Conservation (phyloP, 1,139 yeast genomes). For the Debaryomyces udenii region DNA sequence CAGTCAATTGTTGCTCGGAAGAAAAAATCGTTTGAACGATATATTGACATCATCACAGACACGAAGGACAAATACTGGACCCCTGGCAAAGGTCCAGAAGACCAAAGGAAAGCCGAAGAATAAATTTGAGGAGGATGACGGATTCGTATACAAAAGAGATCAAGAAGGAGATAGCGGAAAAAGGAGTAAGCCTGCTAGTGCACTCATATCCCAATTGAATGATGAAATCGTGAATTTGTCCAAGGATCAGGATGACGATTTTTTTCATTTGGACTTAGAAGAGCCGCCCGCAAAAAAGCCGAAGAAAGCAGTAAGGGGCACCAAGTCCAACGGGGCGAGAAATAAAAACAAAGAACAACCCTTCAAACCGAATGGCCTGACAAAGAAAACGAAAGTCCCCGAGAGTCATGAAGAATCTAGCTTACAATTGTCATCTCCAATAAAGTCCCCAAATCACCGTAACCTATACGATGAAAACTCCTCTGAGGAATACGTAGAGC, state of each 20-base stretch:
- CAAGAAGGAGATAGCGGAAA: slow-evolving; percentile 19
- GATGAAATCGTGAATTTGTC: slow-evolving; percentile 26
- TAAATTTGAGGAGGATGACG: slow-evolving; percentile 48
- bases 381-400: slow-evolving; percentile 5
- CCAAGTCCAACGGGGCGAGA: slow-evolving; percentile 1
- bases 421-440: slow-evolving; percentile 30
- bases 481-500: slow-evolving; percentile 33
- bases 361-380: not conserved
- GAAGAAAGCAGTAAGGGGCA: not conserved
- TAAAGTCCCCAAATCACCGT: slow-evolving; percentile 21
- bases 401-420: slow-evolving; percentile 16
- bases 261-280: slow-evolving; percentile 17
- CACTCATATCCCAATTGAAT: slow-evolving; percentile 31
- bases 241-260: slow-evolving; percentile 18
- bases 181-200: slow-evolving; percentile 24
- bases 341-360: not conserved
- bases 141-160: slow-evolving; percentile 45
- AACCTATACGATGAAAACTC: slow-evolving; percentile 8
- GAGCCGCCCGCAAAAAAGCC: slow-evolving; percentile 6
- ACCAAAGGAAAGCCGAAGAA: slow-evolving; percentile 10
- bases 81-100: slow-evolving; percentile 7
- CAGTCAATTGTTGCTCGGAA: slow-evolving; percentile 18
- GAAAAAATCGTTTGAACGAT: slow-evolving; percentile 32
- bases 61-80: slow-evolving; percentile 5
- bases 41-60: slow-evolving; percentile 23